These are phyloP conservation scores for Porphyra umbilicalis DNA, from an alignment of 31 red algal species.

Conservation along the genomic window DNA sequence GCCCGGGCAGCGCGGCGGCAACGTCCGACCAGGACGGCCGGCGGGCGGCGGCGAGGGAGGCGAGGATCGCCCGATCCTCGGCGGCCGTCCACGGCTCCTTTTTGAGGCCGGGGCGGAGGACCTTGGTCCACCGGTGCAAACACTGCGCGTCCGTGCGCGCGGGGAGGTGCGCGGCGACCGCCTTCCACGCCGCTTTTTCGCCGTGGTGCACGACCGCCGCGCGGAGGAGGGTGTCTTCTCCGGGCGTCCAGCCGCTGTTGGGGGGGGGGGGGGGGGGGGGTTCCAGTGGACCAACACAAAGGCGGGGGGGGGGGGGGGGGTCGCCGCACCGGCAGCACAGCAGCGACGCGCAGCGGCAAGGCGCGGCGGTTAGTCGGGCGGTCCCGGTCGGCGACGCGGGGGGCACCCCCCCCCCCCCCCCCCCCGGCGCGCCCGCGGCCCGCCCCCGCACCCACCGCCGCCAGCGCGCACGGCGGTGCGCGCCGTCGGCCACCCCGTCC, in stretches of 20 bases:
- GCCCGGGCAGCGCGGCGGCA: slow-evolving; percentile 49
- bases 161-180: slow-evolving; percentile 50
- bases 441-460: no score
- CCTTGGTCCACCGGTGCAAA: slow-evolving; percentile 97
- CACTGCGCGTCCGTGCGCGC: slow-evolving; percentile 88
- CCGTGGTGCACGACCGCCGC: slow-evolving; percentile 66
- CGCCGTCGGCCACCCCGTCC: no score
- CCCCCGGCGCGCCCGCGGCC: no score
- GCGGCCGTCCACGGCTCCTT: slow-evolving; percentile 76
- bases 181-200: slow-evolving; percentile 84
- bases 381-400: no score
- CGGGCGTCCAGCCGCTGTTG: slow-evolving; percentile 66
- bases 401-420: no score
- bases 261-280: background rate
- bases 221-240: slow-evolving; percentile 85
- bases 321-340: no score
- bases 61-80: slow-evolving; percentile 57
- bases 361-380: no score
- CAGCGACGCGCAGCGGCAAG: no score
- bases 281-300: no score
- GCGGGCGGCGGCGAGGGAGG: slow-evolving; percentile 51
- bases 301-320: no score
- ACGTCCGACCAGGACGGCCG: slow-evolving; percentile 65
- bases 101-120: slow-evolving; percentile 76
- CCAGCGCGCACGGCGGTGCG: no score